A percentile compares a stretch with the other conserved stretches of the same genome.
These are phyloP conservation scores for Moelleriella libera DNA, from an alignment of 2,329 filamentous ascomycete species.

Conservation along the genomic window DNA sequence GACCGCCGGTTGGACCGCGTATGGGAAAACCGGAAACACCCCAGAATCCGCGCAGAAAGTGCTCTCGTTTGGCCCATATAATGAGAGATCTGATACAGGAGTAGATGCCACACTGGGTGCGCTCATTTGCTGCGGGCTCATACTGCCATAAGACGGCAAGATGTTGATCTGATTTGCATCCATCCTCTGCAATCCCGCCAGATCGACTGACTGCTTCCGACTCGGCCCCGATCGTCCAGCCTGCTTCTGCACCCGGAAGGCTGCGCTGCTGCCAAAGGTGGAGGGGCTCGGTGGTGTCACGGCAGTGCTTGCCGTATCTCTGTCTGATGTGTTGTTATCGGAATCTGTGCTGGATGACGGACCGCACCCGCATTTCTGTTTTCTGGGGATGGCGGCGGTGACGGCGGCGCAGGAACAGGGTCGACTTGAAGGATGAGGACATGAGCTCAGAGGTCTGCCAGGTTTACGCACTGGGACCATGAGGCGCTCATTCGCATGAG, in stretches of 20 bases:
- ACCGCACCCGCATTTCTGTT: conserved; percentile 41
- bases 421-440: conserved; percentile 49
- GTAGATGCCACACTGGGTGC: conserved; percentile 8
- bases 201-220: conserved; percentile 36
- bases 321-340: conserved; percentile 10
- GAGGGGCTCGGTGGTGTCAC: conserved; percentile 15
- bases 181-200: conserved; percentile 34
- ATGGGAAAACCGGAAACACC: conserved; percentile 19
- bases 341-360: conserved; percentile 12
- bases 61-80: conserved; percentile 13
- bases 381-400: conserved; percentile 48
- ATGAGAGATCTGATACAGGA: conserved; percentile 9
- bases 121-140: conserved; percentile 11
- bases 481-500: conserved; percentile 50
- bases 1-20: conserved; percentile 13
- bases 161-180: conserved; percentile 38
- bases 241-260: conserved; percentile 32
- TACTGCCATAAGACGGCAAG: conserved; percentile 17
- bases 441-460: conserved; percentile 54
- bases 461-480: conserved; percentile 61
- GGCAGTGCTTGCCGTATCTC: conserved; percentile 10
- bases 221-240: conserved; percentile 17
- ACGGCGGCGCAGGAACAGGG: conserved; percentile 48
- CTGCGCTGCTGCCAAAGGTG: conserved; percentile 9
- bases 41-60: conserved; percentile 11